Conservation (phyloP, 1,139 yeast species). For the Yamadazyma oceani region DNA sequence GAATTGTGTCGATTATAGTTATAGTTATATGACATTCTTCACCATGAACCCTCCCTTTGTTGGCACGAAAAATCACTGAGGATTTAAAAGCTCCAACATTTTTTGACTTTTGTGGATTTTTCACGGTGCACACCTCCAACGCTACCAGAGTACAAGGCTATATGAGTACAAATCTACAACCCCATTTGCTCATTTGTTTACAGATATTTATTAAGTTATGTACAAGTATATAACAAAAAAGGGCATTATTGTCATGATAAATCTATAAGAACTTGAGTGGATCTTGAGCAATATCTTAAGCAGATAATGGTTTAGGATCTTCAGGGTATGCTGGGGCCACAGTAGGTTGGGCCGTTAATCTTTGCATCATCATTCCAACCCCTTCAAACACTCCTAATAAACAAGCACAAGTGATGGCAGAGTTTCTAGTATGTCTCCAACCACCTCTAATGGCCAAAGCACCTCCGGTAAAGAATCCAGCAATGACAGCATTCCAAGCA, state of each 20-base stretch:
- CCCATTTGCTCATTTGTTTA: too few species aligned
- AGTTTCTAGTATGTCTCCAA: conserved; percentile 93
- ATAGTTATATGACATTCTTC: conserved; percentile 21
- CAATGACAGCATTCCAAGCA: conserved; percentile 97
- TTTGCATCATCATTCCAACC: conserved; percentile 94
- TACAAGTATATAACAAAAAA: not conserved
- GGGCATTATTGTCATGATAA: not conserved
- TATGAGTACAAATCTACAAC: too few species aligned
- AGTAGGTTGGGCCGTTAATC: conserved; percentile 88
- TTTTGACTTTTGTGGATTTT: too few species aligned
- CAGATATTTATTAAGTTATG: not conserved
- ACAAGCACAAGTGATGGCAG: conserved; percentile 97
- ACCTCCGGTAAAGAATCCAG: conserved; percentile 99
- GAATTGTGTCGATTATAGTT: conserved; percentile 41
- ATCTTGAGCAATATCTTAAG: conserved; percentile 22
- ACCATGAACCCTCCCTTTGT: not conserved
- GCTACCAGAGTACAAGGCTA: too few species aligned
- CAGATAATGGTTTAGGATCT: conserved; percentile 50
- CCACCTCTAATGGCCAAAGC: conserved; percentile 98
- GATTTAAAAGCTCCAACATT: too few species aligned
- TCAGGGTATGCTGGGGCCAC: conserved; percentile 76
- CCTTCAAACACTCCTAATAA: conserved; percentile 96
- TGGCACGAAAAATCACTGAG: too few species aligned
- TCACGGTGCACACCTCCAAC: too few species aligned
- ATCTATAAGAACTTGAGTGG: too few species aligned